phyloP scores from a whole-genome alignment of 768 basidiomycete species.

The Calocybe cyanea region DNA sequence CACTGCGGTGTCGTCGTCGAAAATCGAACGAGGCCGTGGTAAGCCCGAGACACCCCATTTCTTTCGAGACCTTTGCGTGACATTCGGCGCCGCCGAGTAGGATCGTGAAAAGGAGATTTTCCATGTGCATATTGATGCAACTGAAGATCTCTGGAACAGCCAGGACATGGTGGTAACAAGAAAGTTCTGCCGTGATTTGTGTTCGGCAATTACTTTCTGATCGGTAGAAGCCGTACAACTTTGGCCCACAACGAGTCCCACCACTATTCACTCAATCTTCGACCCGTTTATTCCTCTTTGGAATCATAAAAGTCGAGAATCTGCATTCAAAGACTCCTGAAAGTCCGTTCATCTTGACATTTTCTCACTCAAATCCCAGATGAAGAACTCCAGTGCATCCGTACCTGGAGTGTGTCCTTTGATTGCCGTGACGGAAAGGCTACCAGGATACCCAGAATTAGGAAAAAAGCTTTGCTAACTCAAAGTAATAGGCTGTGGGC shows the following conservation, averaged over 20 bases:
- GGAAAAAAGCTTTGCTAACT: conserved; percentile 85
- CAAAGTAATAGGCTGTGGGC: too few species aligned
- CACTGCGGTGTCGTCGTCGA: conserved; percentile 41
- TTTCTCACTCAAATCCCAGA: background rate
- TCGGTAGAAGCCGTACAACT: conserved; percentile 21
- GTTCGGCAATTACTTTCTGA: conserved; percentile 8
- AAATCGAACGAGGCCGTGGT: conserved; percentile 39
- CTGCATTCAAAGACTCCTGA: background rate
- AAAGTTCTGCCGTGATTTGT: too few species aligned
- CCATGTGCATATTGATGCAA: conserved; percentile 12
- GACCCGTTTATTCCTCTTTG: too few species aligned
- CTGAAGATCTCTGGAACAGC: conserved; percentile 18
- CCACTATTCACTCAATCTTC: background rate
- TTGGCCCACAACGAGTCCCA: background rate
- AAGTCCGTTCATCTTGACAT: conserved; percentile 7
- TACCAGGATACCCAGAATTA: conserved; percentile 88
- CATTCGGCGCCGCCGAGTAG: conserved; percentile 18
- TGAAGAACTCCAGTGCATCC: too few species aligned
- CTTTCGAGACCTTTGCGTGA: conserved; percentile 12
- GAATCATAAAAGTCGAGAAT: too few species aligned
- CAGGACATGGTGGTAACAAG: conserved; percentile 20
- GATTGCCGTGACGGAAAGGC: conserved; percentile 45
- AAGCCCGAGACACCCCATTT: conserved; percentile 40
- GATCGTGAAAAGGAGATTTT: conserved; percentile 16
- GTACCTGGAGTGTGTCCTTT: conserved; percentile 21